Evolutionary conservation across 2,329 filamentous ascomycete species (phyloP).

Genomic region (Stemphylium beticola): DNA sequence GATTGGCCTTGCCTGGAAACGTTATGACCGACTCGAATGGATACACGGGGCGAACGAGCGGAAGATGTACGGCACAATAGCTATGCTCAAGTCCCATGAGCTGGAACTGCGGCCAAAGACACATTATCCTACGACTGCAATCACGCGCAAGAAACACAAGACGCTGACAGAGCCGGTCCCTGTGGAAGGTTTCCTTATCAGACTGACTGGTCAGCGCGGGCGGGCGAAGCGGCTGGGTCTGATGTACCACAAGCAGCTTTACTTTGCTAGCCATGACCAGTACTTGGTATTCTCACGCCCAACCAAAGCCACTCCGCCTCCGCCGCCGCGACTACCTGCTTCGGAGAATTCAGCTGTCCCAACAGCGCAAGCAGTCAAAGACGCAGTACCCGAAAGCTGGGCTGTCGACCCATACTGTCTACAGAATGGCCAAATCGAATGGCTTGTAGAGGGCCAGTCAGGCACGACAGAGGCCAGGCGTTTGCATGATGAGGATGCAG

Average conservation of each 20-base stretch:
- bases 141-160: constrained; percentile 48
- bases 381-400: constrained; percentile 66
- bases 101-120: constrained; percentile 69
- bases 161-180: constrained; percentile 64
- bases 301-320: constrained; percentile 62
- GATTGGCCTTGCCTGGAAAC: constrained; percentile 71
- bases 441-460: constrained; percentile 56
- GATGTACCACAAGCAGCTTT: constrained; percentile 69
- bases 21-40: constrained; percentile 73
- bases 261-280: constrained; percentile 69
- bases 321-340: constrained; percentile 61
- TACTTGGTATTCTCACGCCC: constrained; percentile 68
- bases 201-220: constrained; percentile 68
- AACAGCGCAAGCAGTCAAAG: constrained; percentile 59
- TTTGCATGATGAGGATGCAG: constrained; percentile 64
- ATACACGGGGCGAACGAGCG: constrained; percentile 69
- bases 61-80: constrained; percentile 72
- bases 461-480: constrained; percentile 54
- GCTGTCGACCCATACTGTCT: constrained; percentile 67
- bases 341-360: constrained; percentile 57
- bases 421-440: constrained; percentile 60
- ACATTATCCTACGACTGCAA: constrained; percentile 65
- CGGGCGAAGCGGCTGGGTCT: constrained; percentile 63
- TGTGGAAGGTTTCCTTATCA: constrained; percentile 69
- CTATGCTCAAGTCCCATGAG: constrained; percentile 70